Conservation (phyloP, 2,329 filamentous ascomycete species). For the Fusarium goolgardi region DNA sequence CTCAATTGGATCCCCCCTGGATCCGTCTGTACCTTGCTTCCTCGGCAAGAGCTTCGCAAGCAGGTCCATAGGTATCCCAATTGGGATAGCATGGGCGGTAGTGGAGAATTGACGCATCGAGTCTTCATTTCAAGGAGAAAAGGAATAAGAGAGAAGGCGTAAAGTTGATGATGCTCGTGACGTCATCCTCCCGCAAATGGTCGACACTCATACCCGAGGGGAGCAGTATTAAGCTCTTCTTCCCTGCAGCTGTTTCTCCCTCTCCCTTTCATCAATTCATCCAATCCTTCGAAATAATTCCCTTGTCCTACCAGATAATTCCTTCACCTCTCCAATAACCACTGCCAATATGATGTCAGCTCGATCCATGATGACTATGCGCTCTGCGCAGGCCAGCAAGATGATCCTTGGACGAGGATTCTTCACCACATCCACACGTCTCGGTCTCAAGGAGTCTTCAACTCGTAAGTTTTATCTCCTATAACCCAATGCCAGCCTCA, state of each 20-base stretch:
- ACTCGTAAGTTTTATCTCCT: slow-evolving; percentile 47
- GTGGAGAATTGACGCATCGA: slow-evolving; percentile 30
- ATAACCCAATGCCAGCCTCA: not conserved
- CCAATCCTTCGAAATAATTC: not conserved
- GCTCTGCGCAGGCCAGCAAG: slow-evolving; percentile 35
- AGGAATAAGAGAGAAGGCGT: slow-evolving; percentile 1
- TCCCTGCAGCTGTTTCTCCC: not conserved
- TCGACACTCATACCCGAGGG: slow-evolving; percentile 6
- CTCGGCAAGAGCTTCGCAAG: slow-evolving; percentile 17
- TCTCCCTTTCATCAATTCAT: not conserved
- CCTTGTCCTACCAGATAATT: not conserved
- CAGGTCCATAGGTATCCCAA: slow-evolving; percentile 10
- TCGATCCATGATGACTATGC: slow-evolving; percentile 41
- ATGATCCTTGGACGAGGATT: slow-evolving; percentile 44
- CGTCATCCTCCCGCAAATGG: slow-evolving; percentile 38
- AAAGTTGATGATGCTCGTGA: slow-evolving; percentile 39
- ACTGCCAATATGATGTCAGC: slow-evolving; percentile 42
- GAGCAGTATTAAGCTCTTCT: slow-evolving; percentile 36
- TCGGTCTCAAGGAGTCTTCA: slow-evolving; percentile 55
- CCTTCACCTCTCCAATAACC: not conserved
- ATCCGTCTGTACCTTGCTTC: slow-evolving; percentile 7
- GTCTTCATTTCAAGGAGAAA: slow-evolving; percentile 23
- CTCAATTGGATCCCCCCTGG: slow-evolving; percentile 12
- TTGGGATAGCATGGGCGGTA: slow-evolving; percentile 16
- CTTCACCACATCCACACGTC: slow-evolving; percentile 44